Base-by-base conservation (phyloP, 2,329 filamentous ascomycete species). In the Periglandula ipomoeae region DNA sequence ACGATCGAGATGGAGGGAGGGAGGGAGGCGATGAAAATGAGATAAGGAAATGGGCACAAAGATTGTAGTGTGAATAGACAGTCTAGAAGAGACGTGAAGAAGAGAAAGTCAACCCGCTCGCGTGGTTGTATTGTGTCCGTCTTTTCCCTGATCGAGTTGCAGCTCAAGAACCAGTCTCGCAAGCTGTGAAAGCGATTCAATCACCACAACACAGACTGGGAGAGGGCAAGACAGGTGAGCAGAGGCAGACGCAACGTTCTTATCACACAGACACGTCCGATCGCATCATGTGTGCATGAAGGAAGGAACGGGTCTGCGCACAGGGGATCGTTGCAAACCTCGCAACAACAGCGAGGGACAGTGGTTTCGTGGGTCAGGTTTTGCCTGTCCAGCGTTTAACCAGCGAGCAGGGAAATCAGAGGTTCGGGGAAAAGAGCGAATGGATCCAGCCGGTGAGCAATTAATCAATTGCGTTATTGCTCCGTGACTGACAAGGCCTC, bases 201-300 rank as follows among this genome's bases (percentile, higher is more conserved):
- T 26, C 22, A 30, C 26, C 10, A 15, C 5, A 13, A 9, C 32
- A 6, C 32, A 5, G 10, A 5, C 2, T 37, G 10, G 22, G 44
- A 37, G 10, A 38, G 22, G 20, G n/a, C n/a, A 27, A 32, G 23
- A 27, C 13, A 19, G 23, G 6, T n/a, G 26, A 24, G 10, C 40
- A 26, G 17, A 35, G 37, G 38, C 24, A 35, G 40, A 24, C 5
- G 20, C 37, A 19, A 45, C 34, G 35, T 32, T 48, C 26, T 35
- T 35, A 20, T 38, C 41, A 30, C 22, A 40, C 17, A 7, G 1
- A 27, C 17, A 37, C n/a, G 46, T 35, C 30, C 9, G 24, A 45
- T 48, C 27, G 46, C 49, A 51, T 51, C 46, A 42, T 51, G 26
- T 26, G 34, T 17, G 45, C 41, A 48, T 32, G 46, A 38, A 35